Evolutionary conservation across 257 asterid species (phyloP).

Genomic region (Nicotiana tomentosiformis): DNA sequence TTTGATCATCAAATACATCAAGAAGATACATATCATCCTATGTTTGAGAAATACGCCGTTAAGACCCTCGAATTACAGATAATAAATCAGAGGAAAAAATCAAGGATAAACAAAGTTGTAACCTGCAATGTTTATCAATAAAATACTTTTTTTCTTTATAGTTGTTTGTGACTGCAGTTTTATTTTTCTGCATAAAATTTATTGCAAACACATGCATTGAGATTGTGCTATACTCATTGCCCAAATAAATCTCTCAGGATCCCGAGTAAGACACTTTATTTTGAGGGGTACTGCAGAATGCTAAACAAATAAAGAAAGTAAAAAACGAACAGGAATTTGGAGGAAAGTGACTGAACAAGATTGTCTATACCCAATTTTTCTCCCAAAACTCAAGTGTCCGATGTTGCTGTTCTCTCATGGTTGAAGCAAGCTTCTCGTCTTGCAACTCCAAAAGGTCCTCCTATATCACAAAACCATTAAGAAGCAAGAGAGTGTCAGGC

Average conservation of each 20-base stretch:
- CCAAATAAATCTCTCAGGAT: conserved; percentile 93
- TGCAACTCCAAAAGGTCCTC: conserved; percentile 93
- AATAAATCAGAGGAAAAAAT: too few relatives aligned
- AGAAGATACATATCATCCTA: too few relatives aligned
- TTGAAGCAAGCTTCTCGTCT: conserved; percentile 77
- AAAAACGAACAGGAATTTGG: neutral
- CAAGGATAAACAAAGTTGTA: too few relatives aligned
- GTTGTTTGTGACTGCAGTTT: too few relatives aligned
- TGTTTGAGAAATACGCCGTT: too few relatives aligned
- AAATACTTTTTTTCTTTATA: too few relatives aligned
- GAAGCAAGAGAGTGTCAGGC: conserved; percentile 16
- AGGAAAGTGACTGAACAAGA: conserved; percentile 12
- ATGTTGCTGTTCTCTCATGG: conserved; percentile 58
- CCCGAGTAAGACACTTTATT: conserved; percentile 80
- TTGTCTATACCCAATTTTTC: conserved; percentile 71
- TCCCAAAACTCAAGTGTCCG: conserved; percentile 90
- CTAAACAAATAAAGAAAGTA: conserved; percentile 33
- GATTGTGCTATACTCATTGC: conserved; percentile 89
- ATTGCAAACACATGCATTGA: conserved; percentile 30
- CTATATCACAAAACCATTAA: conserved; percentile 32
- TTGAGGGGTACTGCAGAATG: conserved; percentile 92
- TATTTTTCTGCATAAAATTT: too few relatives aligned
- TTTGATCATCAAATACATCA: too few relatives aligned
- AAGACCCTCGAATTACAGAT: too few relatives aligned
- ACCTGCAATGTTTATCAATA: too few relatives aligned